Base-by-base conservation (phyloP, 805 yeast genomes). In the Candida maltosa region DNA sequence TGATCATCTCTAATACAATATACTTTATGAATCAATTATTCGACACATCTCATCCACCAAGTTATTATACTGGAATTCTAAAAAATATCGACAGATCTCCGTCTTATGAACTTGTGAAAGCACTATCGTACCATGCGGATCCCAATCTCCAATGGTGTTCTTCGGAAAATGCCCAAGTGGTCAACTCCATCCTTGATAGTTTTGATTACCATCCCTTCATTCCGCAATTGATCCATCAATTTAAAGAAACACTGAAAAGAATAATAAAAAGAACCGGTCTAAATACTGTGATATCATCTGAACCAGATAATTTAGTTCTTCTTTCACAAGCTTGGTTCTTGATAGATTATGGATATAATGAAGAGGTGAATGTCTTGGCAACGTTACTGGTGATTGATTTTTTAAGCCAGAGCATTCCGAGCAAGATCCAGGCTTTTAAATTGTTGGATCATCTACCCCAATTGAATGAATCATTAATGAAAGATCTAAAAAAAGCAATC, bases 101-200 rank as follows among this genome's bases (percentile, higher is more conserved):
- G n/a, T n/a, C 25, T 26, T 26, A 16, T 21, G 26, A 26, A 26
- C 10, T 40, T 15, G 28, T 34, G 9, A 19, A 16, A 5, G 7
- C 31, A 11, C n/a, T 44, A 16, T 48, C 62, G 2, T 43, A 32
- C 15, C 60, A 57, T 34, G 18, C 40, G 20, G 59, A 61, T 30
- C 62, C 64, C 1, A 18, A 51, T 29, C 48, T 53, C 4, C 63
- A 67, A 2, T 62, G 68, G 67, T 35, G 51, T 3, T 36, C 41
- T 2, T 8, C 16, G 3, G 35, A 26, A 20, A 48, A 48, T 29
- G 31, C 52, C 14, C n/a, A 30, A 7, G 29, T 46, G 5, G 35
- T 35, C 10, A 17, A 16, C 20, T 23, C 34, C 6, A 41, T 29
- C 25, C n/a, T 35, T 6, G 7, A 7, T 8, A 11, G 11, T 8